Evolutionary conservation across 176 grass and related monocot genomes (phyloP).

Genomic region (Bothriochloa decipiens): DNA sequence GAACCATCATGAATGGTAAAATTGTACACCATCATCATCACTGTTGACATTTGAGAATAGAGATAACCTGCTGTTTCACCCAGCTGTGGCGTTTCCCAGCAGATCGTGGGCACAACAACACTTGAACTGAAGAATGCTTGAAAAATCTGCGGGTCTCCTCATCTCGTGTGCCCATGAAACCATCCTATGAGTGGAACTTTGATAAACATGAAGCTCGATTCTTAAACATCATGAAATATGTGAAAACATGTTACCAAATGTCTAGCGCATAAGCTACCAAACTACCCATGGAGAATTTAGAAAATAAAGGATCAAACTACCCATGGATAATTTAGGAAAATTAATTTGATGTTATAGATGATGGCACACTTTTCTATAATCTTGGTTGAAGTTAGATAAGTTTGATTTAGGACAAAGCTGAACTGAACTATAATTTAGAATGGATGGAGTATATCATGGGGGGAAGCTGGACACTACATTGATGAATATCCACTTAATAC

Average conservation of each 20-base stretch:
- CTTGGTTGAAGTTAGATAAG: background rate
- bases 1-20: conserved; percentile 18
- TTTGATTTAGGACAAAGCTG: background rate
- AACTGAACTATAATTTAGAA: background rate
- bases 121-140: conserved; percentile 90
- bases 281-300: background rate
- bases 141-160: conserved; percentile 87
- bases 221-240: conserved; percentile 36
- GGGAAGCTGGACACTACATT: background rate
- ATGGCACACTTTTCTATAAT: background rate
- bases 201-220: conserved; percentile 24
- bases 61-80: conserved; percentile 78
- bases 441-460: background rate
- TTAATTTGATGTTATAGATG: background rate
- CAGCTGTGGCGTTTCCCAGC: conserved; percentile 76
- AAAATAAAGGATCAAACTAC: background rate
- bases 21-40: background rate
- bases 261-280: background rate
- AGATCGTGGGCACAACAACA: conserved; percentile 78
- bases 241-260: background rate
- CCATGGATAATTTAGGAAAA: background rate
- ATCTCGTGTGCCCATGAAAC: conserved; percentile 76
- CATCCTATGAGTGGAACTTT: conserved; percentile 47
- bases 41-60: conserved; percentile 22
- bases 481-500: conserved; percentile 22